Percentiles rank a stretch among this genome's conserved stretches.
Conservation (phyloP, 768 basidiomycete genomes). For the Neoboletus magnificus region DNA sequence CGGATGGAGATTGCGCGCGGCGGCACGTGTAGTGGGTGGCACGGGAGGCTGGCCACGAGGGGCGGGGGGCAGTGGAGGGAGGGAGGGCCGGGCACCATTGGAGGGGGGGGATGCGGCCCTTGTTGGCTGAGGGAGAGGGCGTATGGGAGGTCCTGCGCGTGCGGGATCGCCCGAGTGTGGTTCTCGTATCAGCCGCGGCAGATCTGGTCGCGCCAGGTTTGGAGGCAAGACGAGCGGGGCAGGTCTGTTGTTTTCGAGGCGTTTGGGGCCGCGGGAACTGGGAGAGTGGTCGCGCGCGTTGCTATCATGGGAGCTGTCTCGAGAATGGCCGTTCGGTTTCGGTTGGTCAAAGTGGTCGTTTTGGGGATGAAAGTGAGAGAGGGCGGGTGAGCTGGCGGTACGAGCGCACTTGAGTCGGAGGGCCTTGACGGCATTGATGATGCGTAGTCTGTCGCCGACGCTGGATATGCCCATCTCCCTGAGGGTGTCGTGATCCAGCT, state of each 20-base stretch:
- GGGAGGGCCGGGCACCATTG: conserved; percentile 39
- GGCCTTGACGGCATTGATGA: conserved; percentile 78
- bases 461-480: conserved; percentile 89
- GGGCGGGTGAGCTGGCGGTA: not conserved
- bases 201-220: conserved; percentile 51
- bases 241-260: conserved; percentile 64
- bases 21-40: conserved; percentile 33
- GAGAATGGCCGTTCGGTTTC: conserved; percentile 21
- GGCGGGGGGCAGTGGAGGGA: conserved; percentile 67
- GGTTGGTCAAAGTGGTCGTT: not conserved
- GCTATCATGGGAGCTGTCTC: conserved; percentile 21
- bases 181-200: conserved; percentile 72
- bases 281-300: conserved; percentile 23
- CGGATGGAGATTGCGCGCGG: conserved; percentile 31
- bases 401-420: conserved; percentile 59
- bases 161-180: conserved; percentile 52
- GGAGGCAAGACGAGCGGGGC: conserved; percentile 76
- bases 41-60: conserved; percentile 66
- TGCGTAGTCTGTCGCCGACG: conserved; percentile 89
- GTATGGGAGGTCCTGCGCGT: conserved; percentile 24
- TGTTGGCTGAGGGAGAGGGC: conserved; percentile 31
- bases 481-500: conserved; percentile 81
- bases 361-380: not conserved
- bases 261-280: conserved; percentile 37
- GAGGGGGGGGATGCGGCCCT: conserved; percentile 20